Evolutionary conservation across 2,329 filamentous ascomycete genomes (phyloP).

Genomic region (Aureobasidium sp.): DNA sequence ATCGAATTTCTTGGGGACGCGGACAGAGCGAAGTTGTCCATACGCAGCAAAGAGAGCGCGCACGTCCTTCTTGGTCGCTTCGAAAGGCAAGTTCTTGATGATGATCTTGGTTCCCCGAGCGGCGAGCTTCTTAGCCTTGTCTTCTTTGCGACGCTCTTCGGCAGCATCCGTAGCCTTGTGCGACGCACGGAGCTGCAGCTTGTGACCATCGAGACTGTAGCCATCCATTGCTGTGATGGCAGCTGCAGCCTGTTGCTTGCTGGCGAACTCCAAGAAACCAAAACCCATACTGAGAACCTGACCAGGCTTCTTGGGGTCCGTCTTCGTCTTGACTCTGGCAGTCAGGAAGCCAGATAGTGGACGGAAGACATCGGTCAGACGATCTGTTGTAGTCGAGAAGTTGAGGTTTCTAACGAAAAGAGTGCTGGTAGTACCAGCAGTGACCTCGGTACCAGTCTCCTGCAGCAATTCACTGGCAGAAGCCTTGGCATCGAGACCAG

Average conservation of each 20-base stretch:
- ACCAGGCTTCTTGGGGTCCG: slow-evolving; percentile 82
- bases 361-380: slow-evolving; percentile 69
- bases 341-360: slow-evolving; percentile 82
- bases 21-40: slow-evolving; percentile 84
- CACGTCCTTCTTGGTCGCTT: slow-evolving; percentile 88
- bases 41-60: slow-evolving; percentile 79
- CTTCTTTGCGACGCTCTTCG: slow-evolving; percentile 75
- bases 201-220: slow-evolving; percentile 77
- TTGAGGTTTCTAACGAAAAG: slow-evolving; percentile 92
- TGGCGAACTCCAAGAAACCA: slow-evolving; percentile 84
- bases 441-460: slow-evolving; percentile 38
- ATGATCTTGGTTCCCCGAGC: slow-evolving; percentile 82
- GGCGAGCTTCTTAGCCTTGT: slow-evolving; percentile 72
- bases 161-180: slow-evolving; percentile 83
- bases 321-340: slow-evolving; percentile 86
- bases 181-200: slow-evolving; percentile 75
- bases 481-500: slow-evolving; percentile 45
- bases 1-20: slow-evolving; percentile 93
- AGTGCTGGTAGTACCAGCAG: slow-evolving; percentile 55
- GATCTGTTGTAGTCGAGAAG: slow-evolving; percentile 75
- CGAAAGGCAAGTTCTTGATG: slow-evolving; percentile 97
- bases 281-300: slow-evolving; percentile 95
- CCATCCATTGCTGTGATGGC: slow-evolving; percentile 84
- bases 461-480: slow-evolving; percentile 64
- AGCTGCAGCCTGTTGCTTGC: slow-evolving; percentile 68